Evolutionary conservation across 768 basidiomycete species (phyloP).

Genomic region (Phylloporus rhodoxanthus): DNA sequence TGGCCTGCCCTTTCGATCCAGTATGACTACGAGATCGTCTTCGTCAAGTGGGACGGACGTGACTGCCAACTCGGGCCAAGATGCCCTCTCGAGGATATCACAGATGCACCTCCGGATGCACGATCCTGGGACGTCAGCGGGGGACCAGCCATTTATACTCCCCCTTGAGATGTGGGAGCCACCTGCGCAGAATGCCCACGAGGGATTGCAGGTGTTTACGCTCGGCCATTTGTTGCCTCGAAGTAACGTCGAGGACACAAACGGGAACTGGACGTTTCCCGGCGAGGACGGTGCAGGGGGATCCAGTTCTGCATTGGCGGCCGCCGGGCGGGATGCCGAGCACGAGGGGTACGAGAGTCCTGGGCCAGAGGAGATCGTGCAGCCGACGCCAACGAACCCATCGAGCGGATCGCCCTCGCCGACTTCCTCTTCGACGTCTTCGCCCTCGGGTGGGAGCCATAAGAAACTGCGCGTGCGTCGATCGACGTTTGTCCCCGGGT

Average conservation of each 20-base stretch:
- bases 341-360: constrained; percentile 23
- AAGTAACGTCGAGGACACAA: constrained; percentile 42
- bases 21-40: constrained; percentile 12
- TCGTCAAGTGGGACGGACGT: constrained; percentile 16
- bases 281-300: constrained; percentile 16
- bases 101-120: constrained; percentile 42
- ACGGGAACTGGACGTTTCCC: constrained; percentile 61
- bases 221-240: constrained; percentile 70
- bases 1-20: constrained; percentile 25
- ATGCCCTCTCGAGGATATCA: constrained; percentile 48
- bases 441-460: constrained; percentile 4
- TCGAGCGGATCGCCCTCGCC: constrained; percentile 13
- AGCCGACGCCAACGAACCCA: constrained; percentile 32
- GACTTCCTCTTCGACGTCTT: constrained; percentile 13
- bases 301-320: constrained; percentile 9
- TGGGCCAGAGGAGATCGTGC: constrained; percentile 36
- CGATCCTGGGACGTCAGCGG: constrained; percentile 20
- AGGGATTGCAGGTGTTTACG: constrained; percentile 75
- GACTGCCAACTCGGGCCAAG: constrained; percentile 27
- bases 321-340: constrained; percentile 19
- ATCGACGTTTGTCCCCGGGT: constrained; percentile 80
- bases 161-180: constrained; percentile 24
- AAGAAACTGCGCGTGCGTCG: constrained; percentile 63
- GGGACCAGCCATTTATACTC: constrained; percentile 26
- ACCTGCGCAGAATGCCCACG: constrained; percentile 36